Base-by-base conservation (phyloP, 805 yeast species). In the Pichia phayaonensis region DNA sequence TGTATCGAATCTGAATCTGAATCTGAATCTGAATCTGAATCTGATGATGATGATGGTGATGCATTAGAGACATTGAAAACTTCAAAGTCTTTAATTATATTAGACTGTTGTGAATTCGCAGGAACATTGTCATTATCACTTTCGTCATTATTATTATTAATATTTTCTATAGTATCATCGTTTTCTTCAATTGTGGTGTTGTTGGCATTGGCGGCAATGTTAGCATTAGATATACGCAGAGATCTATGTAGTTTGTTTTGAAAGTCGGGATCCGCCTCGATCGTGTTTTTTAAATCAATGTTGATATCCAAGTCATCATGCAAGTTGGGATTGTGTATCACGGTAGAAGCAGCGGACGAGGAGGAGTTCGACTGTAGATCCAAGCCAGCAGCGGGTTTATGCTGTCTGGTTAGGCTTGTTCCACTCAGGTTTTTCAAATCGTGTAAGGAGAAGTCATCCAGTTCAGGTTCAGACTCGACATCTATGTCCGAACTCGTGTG, bases 261-360 rank as follows among this genome's bases (percentile, higher is more conserved):
- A 12, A 56, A 40, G 8, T 24, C 41, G 1, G 55, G 52, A 46
- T 63, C 65, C 7, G 59, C 56, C 44, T 63, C 64, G 39, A 63
- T 48, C 3, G 67, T 63, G 10, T 54, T 52, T 3, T 61, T 42
- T 1, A 50, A 38, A 13, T 56, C 27, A 20, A n/a, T 34, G 4
- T n/a, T 11, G 4, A 13, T n/a, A 4, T 22, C 39, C 6, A 45
- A 18, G 15, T 27, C 36, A 2, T 16, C 3, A 44, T 47, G 21
- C 43, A 52, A 22, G 40, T 44, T 46, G 47, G 50, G 48, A 26
- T 48, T 45, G 47, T 60, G 62, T 15, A 63, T 55, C n/a, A 63
- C 64, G 0, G 66, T 62, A 4, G 67, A 62, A 12, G 61, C 58
- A 6, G 66, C 59, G 29, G 61, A 61, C 8, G 65, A 60, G 2